Conservation (phyloP, 176 grass and related monocot genomes). For the Echinochloa phyllopogon region DNA sequence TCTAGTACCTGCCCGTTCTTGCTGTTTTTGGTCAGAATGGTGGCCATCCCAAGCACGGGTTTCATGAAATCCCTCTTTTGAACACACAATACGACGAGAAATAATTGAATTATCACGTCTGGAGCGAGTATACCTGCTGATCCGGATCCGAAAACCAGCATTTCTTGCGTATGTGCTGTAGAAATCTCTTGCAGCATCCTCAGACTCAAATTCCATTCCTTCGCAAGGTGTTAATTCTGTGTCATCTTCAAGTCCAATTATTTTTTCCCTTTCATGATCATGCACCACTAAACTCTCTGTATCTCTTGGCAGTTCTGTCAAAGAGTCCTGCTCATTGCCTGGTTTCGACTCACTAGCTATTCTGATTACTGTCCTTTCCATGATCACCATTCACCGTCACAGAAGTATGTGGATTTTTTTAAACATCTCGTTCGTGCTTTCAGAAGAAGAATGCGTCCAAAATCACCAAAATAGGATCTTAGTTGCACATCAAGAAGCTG, state of each 20-base stretch:
- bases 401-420: neutral
- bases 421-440: neutral
- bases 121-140: conserved; percentile 67
- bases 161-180: conserved; percentile 58
- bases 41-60: conserved; percentile 48
- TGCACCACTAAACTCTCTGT: conserved; percentile 32
- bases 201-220: conserved; percentile 74
- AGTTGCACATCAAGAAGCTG: conserved; percentile 1
- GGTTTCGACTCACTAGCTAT: conserved; percentile 35
- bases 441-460: conserved; percentile 19
- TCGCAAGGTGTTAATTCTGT: conserved; percentile 60
- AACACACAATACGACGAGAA: conserved; percentile 74
- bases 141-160: conserved; percentile 61
- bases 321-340: conserved; percentile 28
- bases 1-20: conserved; percentile 55
- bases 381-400: conserved; percentile 15
- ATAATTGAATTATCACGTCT: conserved; percentile 76
- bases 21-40: conserved; percentile 48
- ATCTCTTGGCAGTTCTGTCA: conserved; percentile 25
- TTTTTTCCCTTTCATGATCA: conserved; percentile 34
- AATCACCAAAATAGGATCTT: conserved; percentile 17
- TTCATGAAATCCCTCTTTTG: conserved; percentile 76
- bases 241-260: conserved; percentile 52
- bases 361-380: conserved; percentile 35
- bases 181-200: conserved; percentile 72